Evolutionary conservation across 2,329 filamentous ascomycete genomes (phyloP), one percentile per base, ranked within the genome.

Genomic region (Fusarium solani-melongenae): DNA sequence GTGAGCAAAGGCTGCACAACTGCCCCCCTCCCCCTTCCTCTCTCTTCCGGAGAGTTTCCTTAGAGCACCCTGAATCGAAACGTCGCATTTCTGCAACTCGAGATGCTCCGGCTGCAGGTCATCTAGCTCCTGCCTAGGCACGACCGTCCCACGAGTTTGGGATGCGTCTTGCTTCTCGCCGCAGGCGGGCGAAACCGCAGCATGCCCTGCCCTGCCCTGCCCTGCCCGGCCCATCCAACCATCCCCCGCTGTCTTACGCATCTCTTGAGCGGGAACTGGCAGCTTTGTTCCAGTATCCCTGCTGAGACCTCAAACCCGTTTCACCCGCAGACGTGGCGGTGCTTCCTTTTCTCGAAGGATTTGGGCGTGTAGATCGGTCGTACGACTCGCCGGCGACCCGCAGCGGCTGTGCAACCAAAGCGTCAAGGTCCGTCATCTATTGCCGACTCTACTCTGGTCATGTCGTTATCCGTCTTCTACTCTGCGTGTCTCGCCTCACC

Each of bases 101-200:
- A 64, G 57, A 75, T 77, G 70, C 66, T 68, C 62, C 63, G 71
- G 66, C 77, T 79, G 74, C 72, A 73, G 72, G 74, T 76, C 78
- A 79, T 76, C 62, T 63, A 66, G 65, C 36, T 66, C 70, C 69
- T 66, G 49, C 49, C 56, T 39, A 39, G 67, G 53, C 53, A 44
- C 58, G 44, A 62, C 44, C 33, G 58, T 75, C 66, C 70, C 74
- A 73, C 71, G 53, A 66, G 63, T 65, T 67, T 76, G 75, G 73
- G 51, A 68, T 63, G 63, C 60, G 60, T 67, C 67, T 46, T 44
- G 67, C 34, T 60, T 62, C 60, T 73, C 63, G 33, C 22, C 62
- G 56, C 55, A 58, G 63, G 55, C 27, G 33, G 41, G 34, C 39
- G 29, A 61, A 57, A 49, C 62, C 56, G 55, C 20, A 53, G 51